Evolutionary conservation across 306 rosid genomes (phyloP), one percentile per base, ranked within the genome.

Genomic region (Crotalaria pallida): DNA sequence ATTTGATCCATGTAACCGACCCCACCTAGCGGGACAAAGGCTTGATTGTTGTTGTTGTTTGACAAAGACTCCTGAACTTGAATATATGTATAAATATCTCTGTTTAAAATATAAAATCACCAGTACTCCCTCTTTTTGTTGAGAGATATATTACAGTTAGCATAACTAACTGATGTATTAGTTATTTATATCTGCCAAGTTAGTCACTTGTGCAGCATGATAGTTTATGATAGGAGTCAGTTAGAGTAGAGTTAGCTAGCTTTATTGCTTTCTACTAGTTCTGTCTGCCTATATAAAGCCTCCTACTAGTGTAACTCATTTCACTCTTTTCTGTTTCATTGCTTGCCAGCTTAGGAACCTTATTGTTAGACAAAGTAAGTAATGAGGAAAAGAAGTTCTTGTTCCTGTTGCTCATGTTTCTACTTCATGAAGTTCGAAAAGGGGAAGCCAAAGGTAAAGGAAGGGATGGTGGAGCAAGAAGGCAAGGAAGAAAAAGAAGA

Each of bases 371-470:
- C 71, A 73, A 77, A 52, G 52, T 43, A 64, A 65, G n/a, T n/a
- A n/a, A n/a, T n/a, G n/a, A n/a, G n/a, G n/a, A n/a, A n/a, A n/a
- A n/a, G n/a, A 76, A 76, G 75, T 76, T 76, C 71, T 76, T 76
- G 75, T 76, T 76, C 65, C 12, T 76, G 58, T 19, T 76, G 80
- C 58, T 76, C 80, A 1, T 76, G 75, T 58, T 76, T 76, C 58
- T 76, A 75, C 57, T 68, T 76, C 75, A 26, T 76, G 75, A 76
- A 68, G 58, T 85, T 94, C 11, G 80, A 82, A 69, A 67, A 41
- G 24, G 84, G 81, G 9, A 67, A 72, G 22, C 60, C 85, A 27
- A 78, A 79, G 73, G 82, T 69, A 62, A 63, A 81, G 63, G 79
- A 84, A 31, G 55, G 58, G 8, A 66, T 55, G 79, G 60, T 18